Base-by-base conservation (phyloP, 768 basidiomycete genomes). In the Suillus variegatus region DNA sequence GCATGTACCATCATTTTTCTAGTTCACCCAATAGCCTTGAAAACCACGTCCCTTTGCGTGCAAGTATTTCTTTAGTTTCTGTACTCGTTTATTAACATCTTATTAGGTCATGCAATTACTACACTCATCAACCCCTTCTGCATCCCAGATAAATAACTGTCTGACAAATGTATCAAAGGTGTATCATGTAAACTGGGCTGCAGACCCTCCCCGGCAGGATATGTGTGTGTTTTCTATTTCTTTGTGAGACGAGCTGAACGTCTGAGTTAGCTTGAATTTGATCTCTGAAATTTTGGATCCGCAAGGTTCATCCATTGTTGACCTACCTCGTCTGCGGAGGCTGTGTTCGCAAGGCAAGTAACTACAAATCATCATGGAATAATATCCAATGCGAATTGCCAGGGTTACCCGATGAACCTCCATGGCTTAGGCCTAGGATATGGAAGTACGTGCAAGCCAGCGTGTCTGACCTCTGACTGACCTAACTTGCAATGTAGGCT, bases 341-440 rank as follows among this genome's bases (percentile, higher is more conserved):
- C 73, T 92, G 40, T 91, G 90, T 73, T 74, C 81, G 36, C 83
- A 82, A 68, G 92, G 92, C 91, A 78, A 51, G 82, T 28, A 44
- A 2, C 18, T 32, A 28, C 6, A 44, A 60, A 43, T 60, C 18
- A 3, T 13, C 28, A 20, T 13, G 18, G 12, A 28, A 3, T 14
- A 18, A 43, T 43, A 43, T 60, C 41, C 4, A 20, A 28, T 22
- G 25, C 12, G 28, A 43, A 28, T 13, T 18, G 20, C 38, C 66
- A 93, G 91, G 91, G 65, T 84, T 93, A 55, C 89, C 91, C 58
- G 86, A 90, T 68, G 82, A 89, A 69, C 92, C 92, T 51, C 77
- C 82, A 6, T 93, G 91, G 90, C 80, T 93, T 67, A 84, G 92
- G 49, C 89, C 91, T 36, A 82, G 89, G 51, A 81, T 91, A 70